phyloP scores from a whole-genome alignment of 805 yeast species.

The Wickerhamomyces hampshirensis region DNA sequence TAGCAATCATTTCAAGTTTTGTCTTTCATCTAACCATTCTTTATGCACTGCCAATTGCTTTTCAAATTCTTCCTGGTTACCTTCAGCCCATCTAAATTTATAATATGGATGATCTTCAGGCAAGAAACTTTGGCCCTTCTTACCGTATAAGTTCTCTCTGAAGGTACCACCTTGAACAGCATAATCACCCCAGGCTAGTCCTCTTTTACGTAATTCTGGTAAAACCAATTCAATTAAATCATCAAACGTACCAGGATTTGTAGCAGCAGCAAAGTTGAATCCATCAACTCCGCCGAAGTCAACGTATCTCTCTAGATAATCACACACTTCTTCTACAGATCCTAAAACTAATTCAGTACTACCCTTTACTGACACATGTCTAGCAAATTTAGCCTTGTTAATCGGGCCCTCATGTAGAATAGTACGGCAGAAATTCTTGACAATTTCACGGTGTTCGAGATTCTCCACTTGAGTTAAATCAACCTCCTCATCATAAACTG shows the following conservation, averaged over 20 bases:
- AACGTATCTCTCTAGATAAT: slow-evolving; percentile 34
- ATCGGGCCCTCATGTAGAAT: slow-evolving; percentile 24
- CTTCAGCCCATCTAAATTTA: slow-evolving; percentile 22
- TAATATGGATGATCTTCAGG: slow-evolving; percentile 16
- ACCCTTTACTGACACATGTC: slow-evolving; percentile 22
- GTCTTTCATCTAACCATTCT: slow-evolving; percentile 2
- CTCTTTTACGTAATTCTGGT: slow-evolving; percentile 32
- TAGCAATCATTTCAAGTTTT: not conserved
- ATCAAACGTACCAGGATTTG: slow-evolving; percentile 33
- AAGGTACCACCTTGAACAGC: slow-evolving; percentile 29
- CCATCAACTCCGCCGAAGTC: slow-evolving; percentile 39
- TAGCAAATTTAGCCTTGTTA: slow-evolving; percentile 23
- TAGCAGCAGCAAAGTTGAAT: slow-evolving; percentile 34
- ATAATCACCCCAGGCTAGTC: slow-evolving; percentile 32
- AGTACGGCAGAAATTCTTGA: slow-evolving; percentile 15
- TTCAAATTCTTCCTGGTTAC: slow-evolving; percentile 25
- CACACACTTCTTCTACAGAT: slow-evolving; percentile 33
- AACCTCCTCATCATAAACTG: slow-evolving; percentile 32
- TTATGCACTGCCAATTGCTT: slow-evolving; percentile 4
- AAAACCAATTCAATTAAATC: slow-evolving; percentile 32
- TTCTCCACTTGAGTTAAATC: slow-evolving; percentile 30
- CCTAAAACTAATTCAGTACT: slow-evolving; percentile 29
- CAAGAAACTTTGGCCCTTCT: slow-evolving; percentile 14
- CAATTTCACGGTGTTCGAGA: slow-evolving; percentile 28
- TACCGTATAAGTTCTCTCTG: slow-evolving; percentile 29